These are phyloP conservation scores for Ogataea chonburiensis DNA, from an alignment of 805 yeast species.

Conservation along the genomic window DNA sequence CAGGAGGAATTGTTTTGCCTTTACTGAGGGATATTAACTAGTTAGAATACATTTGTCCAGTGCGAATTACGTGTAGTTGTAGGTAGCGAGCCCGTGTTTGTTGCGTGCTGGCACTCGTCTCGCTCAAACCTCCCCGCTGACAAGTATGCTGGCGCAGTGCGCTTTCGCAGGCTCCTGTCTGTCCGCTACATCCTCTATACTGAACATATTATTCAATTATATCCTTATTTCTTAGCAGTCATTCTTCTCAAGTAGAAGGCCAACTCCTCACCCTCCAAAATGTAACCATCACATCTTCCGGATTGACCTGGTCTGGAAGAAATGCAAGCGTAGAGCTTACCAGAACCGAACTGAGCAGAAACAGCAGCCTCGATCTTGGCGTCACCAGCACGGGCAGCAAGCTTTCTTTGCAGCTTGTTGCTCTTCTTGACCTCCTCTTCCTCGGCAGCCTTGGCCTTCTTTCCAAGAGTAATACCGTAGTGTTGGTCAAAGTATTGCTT, in stretches of 20 bases:
- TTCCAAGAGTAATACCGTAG: constrained; percentile 93
- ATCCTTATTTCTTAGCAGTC: constrained; percentile 91
- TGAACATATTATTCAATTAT: too few species aligned
- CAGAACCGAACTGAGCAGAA: constrained; percentile 96
- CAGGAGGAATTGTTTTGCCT: constrained; percentile 12
- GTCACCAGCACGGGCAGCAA: constrained; percentile 85
- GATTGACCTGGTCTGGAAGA: constrained; percentile 99
- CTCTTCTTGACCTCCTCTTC: constrained; percentile 66
- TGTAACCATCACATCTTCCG: constrained; percentile 99
- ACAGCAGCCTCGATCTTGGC: constrained; percentile 89
- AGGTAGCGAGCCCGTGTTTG: too few species aligned
- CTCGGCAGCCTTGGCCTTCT: constrained; percentile 65
- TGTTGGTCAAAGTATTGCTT: constrained; percentile 98
- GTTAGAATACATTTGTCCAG: constrained; percentile 3
- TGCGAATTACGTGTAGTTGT: too few species aligned
- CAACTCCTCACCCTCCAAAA: constrained; percentile 99
- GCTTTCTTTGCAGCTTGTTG: constrained; percentile 82
- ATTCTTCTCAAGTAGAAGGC: constrained; percentile 99
- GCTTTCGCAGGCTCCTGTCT: too few species aligned
- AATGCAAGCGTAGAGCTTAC: constrained; percentile 97
- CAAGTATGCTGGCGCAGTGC: too few species aligned
- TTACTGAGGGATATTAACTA: constrained; percentile 13
- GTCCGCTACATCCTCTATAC: too few species aligned
- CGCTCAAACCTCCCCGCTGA: too few species aligned
- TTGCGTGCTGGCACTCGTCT: too few species aligned